Evolutionary conservation across 176 grass and related monocot genomes (phyloP).

Genomic region (Zea mays): Zm-B73-REFERENCE-NAM-5.0 NC_050097.1:210507001-210507500

Average conservation of each 20-base stretch:
- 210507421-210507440: conserved; percentile 27
- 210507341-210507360: not conserved
- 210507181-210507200: not conserved
- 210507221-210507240: not conserved
- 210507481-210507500: conserved; percentile 11
- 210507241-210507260: not conserved
- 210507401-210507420: conserved; percentile 26
- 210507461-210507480: not conserved
- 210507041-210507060: conserved; percentile 50
- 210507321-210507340: not conserved
- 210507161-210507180: not conserved
- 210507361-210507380: not conserved
- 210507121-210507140: not conserved
- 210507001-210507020: conserved; percentile 27
- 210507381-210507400: not conserved
- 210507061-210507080: conserved; percentile 67
- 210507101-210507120: not conserved
- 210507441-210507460: conserved; percentile 28
- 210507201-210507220: not conserved
- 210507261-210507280: not conserved
- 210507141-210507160: conserved; percentile 21
- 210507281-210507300: not conserved
- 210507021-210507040: conserved; percentile 9
- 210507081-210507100: conserved; percentile 44
- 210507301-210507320: not conserved